These are phyloP conservation scores for Staphylotrichum tortipilum DNA, from an alignment of 495 filamentous ascomycete genomes.

Conservation along the genomic window DNA sequence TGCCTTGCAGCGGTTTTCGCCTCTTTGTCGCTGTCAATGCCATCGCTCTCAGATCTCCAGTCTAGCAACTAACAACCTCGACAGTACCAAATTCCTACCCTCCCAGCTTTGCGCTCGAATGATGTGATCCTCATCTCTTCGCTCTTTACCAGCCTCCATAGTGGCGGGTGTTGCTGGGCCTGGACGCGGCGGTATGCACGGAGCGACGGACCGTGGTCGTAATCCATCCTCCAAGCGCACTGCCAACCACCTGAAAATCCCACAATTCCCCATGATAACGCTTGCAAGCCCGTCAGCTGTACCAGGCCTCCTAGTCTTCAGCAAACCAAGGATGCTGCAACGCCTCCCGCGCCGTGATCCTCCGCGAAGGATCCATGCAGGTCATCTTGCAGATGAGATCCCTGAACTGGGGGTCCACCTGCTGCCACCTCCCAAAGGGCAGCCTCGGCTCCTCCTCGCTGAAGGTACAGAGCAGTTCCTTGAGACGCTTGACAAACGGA, in stretches of 20 bases:
- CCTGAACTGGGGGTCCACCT: neutral
- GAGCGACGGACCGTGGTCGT: slow-evolving; percentile 1
- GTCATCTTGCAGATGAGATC: slow-evolving; percentile 4
- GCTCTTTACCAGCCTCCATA: neutral
- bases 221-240: too few species aligned
- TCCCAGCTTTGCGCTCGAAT: too few species aligned
- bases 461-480: slow-evolving; percentile 2
- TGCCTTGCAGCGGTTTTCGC: too few species aligned
- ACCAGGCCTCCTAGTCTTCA: neutral
- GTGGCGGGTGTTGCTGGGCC: neutral
- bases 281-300: too few species aligned
- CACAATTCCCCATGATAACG: too few species aligned
- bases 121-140: too few species aligned
- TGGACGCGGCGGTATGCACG: neutral
- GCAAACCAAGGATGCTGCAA: slow-evolving; percentile 1
- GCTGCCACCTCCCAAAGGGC: slow-evolving; percentile 1
- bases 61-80: too few species aligned
- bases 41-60: too few species aligned
- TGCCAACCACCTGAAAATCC: too few species aligned
- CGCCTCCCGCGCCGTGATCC: slow-evolving; percentile 4
- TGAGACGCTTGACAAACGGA: slow-evolving; percentile 6
- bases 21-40: too few species aligned
- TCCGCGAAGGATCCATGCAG: neutral
- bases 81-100: too few species aligned
- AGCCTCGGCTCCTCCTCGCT: neutral